Evolutionary conservation across 2,329 filamentous ascomycete species (phyloP), one percentile per base, ranked within the genome.

Genomic region (Tolypocladium pustulatum): DNA sequence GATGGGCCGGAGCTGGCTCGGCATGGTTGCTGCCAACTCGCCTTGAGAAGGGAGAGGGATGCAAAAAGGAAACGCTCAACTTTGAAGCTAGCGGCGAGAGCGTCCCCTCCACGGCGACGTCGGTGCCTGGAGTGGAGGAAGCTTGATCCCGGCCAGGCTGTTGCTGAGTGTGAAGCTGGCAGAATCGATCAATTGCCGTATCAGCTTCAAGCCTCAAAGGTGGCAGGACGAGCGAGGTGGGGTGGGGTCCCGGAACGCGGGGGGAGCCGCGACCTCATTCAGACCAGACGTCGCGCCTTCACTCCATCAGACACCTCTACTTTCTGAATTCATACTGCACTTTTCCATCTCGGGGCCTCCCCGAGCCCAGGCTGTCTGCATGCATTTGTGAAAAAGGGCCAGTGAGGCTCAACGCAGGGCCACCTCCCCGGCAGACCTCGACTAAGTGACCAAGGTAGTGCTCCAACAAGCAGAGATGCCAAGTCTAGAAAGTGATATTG

Each of bases 11-110:
- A 58, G 64, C 63, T 64, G 67, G 65, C 63, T 65, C 67, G 63
- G 65, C 69, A 71, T 71, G 60, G 61, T 69, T 61, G 64, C 67
- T 63, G 49, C 30, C 27, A 27, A n/a, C 49, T 12, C 27, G 46
- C 46, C 40, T 32, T 51, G 46, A 27, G 27, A 20, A 30, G 22
- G 13, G 43, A 30, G 27, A 32, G 27, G 8, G 15, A 51, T n/a
- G 46, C 27, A 32, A 15, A n/a, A 9, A 30, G 25, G 46, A 30
- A 30, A 6, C 3, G 9, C 15, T 22, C 17, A 20, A 22, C 49
- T 17, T 30, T 10, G 27, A 52, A 32, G 30, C 49, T 34, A 12
- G 9, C 17, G 30, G 49, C 49, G 13, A 34, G 17, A 13, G 20
- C 17, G 30, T 27, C 30, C 49, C 49, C 49, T 22, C 20, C 17